Evolutionary conservation across 2,329 filamentous ascomycete species (phyloP), one percentile per base, ranked within the genome.

Genomic region (Calonectria pauciramosa): DNA sequence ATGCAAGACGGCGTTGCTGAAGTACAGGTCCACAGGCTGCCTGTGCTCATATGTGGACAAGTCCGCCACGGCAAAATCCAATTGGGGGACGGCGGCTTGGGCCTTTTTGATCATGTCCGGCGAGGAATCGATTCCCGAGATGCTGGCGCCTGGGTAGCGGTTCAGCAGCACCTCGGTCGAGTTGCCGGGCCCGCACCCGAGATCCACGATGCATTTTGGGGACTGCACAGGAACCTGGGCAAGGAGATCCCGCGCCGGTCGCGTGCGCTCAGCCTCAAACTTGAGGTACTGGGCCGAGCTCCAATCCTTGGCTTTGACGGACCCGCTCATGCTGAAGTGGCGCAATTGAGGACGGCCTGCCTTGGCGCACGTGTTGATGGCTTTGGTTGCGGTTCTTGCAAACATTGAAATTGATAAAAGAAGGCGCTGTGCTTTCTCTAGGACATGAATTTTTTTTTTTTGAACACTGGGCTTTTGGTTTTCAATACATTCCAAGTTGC

Each of bases 171-270:
- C 86, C 1, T 83, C 81, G 0, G 91, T 92, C 3, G 89, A 91
- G 83, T 92, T 92, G 7, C 89, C 91, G 0, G 91, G 91, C 0
- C 91, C 91, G 80, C 91, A 93, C 77, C 91, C 91, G 1, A 93
- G 84, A 73, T 93, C 91, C 77, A 91, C 84, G 77, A 92, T 87
- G 34, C 81, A 83, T 13, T 83, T 79, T n/a, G 89, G 83, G 0
- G 79, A 70, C 18, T 83, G 76, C 1, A 88, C 83, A 0, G 85
- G 83, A 3, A 91, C 80, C 38, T 87, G 88, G 8, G 87, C 76
- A 11, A 92, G 82, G 1, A 92, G 87, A 75, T 93, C 91, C 52
- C 86, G 84, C 0, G 88, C 86, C 9, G 90, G 86, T 3, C 88
- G 87, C 0, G 89, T 91, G 72, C 90, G 87, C 68, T 92, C 87